These are phyloP conservation scores for Pinus taeda DNA, from an alignment of 75 land plant genomes.

Conservation along the genomic window DNA sequence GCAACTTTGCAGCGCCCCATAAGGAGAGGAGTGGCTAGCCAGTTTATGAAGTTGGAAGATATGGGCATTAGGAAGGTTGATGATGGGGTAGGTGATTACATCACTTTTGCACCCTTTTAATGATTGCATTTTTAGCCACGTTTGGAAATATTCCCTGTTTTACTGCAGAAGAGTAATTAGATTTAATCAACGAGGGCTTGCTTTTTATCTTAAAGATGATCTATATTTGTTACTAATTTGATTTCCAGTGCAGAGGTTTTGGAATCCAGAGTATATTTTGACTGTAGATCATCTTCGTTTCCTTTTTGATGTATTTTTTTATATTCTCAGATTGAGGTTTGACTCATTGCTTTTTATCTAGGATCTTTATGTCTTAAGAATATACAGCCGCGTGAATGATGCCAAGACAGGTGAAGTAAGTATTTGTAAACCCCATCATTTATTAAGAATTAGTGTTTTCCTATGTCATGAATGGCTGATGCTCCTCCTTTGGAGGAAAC, in stretches of 20 bases:
- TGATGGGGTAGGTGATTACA: slow-evolving; percentile 46
- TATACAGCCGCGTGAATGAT: slow-evolving; percentile 78
- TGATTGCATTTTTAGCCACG: neutral
- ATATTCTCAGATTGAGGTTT: neutral
- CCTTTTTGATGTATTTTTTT: neutral
- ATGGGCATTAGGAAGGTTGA: slow-evolving; percentile 68
- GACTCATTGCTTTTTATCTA: slow-evolving; percentile 12
- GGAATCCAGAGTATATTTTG: neutral
- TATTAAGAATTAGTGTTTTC: neutral
- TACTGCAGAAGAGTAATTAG: neutral
- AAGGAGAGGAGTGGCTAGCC: slow-evolving; percentile 76
- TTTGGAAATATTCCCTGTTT: neutral
- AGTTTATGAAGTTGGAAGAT: slow-evolving; percentile 78
- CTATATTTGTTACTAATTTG: neutral
- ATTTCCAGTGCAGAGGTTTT: neutral
- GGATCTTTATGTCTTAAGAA: slow-evolving; percentile 78
- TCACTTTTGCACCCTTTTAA: neutral
- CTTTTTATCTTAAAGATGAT: neutral
- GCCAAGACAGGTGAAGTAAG: slow-evolving; percentile 84
- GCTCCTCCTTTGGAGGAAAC: neutral
- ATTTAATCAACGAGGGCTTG: neutral
- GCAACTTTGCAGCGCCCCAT: slow-evolving; percentile 82
- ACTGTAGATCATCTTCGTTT: neutral
- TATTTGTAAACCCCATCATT: neutral
- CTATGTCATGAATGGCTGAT: neutral